phyloP scores from a whole-genome alignment of 441 rosid species.

The Hura crepitans region DNA sequence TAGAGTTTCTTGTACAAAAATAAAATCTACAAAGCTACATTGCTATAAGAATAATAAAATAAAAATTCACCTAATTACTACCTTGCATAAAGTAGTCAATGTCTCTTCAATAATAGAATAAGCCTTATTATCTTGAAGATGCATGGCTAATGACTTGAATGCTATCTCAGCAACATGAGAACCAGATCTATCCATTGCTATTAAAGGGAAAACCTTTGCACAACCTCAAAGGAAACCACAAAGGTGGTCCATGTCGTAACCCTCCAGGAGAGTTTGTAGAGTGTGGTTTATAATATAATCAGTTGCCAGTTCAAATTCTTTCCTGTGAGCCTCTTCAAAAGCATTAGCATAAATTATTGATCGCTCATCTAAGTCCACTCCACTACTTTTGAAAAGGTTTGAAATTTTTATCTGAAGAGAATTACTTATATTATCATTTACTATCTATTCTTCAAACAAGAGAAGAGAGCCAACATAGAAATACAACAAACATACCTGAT shows the following conservation, averaged over 20 bases:
- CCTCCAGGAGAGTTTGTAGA: slow-evolving; percentile 78
- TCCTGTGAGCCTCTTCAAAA: slow-evolving; percentile 83
- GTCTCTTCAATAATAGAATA: slow-evolving; percentile 63
- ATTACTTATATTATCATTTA: too few species aligned
- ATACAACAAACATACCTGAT: too few species aligned
- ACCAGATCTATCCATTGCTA: slow-evolving; percentile 90
- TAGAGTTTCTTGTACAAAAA: neutral
- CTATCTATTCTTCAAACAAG: too few species aligned
- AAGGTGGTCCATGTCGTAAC: slow-evolving; percentile 74
- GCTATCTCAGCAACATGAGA: slow-evolving; percentile 95
- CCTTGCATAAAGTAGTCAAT: slow-evolving; percentile 69
- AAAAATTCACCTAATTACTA: slow-evolving; percentile 22
- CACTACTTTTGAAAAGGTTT: slow-evolving; percentile 71
- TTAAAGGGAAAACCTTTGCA: slow-evolving; percentile 58
- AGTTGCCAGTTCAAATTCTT: slow-evolving; percentile 81
- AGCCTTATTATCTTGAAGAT: slow-evolving; percentile 63
- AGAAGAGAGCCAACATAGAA: too few species aligned
- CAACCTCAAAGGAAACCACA: slow-evolving; percentile 67
- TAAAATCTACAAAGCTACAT: neutral
- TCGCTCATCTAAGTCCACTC: slow-evolving; percentile 72
- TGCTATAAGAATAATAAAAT: neutral
- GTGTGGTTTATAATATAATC: slow-evolving; percentile 86
- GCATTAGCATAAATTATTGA: slow-evolving; percentile 71
- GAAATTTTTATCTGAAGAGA: too few species aligned
- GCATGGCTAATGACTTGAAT: slow-evolving; percentile 67